A percentile compares a stretch with the other conserved stretches of the same genome.
phyloP scores from a whole-genome alignment of 345 rosid genomes.

The Gossypium ekmanianum region DNA sequence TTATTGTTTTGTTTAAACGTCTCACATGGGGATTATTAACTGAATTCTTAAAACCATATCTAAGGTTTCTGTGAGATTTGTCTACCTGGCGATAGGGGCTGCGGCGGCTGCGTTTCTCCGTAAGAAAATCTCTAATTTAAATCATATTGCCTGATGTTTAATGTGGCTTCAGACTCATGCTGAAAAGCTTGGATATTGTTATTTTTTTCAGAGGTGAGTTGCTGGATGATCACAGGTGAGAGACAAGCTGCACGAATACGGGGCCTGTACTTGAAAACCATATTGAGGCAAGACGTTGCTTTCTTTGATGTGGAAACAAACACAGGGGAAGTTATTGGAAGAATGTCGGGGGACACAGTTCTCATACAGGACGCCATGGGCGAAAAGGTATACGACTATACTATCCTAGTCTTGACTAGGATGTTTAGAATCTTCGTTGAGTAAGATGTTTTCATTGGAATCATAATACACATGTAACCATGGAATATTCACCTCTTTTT shows the following conservation, averaged over 20 bases:
- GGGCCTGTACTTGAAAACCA: conserved; percentile 61
- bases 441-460: not conserved
- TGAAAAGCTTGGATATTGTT: conserved; percentile 5
- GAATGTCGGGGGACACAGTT: conserved; percentile 97
- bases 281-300: conserved; percentile 73
- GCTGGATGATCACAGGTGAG: conserved; percentile 92
- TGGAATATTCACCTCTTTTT: not conserved
- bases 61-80: conserved; percentile 69
- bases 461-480: not conserved
- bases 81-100: conserved; percentile 68
- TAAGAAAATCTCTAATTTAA: conserved; percentile 34
- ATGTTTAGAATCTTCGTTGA: not conserved
- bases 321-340: conserved; percentile 86
- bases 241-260: conserved; percentile 78
- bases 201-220: conserved; percentile 60
- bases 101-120: conserved; percentile 69
- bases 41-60: conserved; percentile 1
- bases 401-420: not conserved
- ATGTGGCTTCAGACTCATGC: not conserved
- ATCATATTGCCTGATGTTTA: not conserved
- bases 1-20: not conserved
- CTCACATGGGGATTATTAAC: not conserved
- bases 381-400: conserved; percentile 54
- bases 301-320: conserved; percentile 81
- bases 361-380: conserved; percentile 97